These are phyloP conservation scores for Salvia sclarea DNA, from an alignment of 305 asterid species.

Conservation along the genomic window DNA sequence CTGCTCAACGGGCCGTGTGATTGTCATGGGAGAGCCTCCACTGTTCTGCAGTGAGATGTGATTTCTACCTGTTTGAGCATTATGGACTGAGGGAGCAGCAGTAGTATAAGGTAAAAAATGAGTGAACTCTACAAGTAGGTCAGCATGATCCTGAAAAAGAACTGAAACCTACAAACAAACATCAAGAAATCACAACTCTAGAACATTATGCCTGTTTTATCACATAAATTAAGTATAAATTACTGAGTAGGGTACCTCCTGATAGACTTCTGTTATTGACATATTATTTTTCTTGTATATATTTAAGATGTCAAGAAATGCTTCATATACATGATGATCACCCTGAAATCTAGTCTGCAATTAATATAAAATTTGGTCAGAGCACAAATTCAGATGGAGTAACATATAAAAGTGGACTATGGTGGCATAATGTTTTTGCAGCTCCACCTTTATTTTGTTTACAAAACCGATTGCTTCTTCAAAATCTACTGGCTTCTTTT, in stretches of 20 bases:
- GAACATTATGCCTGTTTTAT: background rate
- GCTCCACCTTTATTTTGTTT: slow-evolving; percentile 74
- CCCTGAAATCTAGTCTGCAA: slow-evolving; percentile 88
- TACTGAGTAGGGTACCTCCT: slow-evolving; percentile 53
- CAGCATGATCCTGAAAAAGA: slow-evolving; percentile 74
- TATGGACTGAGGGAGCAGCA: slow-evolving; percentile 48
- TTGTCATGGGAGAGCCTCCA: slow-evolving; percentile 54
- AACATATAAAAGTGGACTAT: slow-evolving; percentile 18
- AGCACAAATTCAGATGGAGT: slow-evolving; percentile 21
- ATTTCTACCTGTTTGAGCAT: slow-evolving; percentile 47
- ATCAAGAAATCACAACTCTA: slow-evolving; percentile 27
- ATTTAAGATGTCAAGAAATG: slow-evolving; percentile 85
- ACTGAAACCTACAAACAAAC: slow-evolving; percentile 63
- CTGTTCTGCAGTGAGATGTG: slow-evolving; percentile 46
- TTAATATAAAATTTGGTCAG: slow-evolving; percentile 28
- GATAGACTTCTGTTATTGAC: slow-evolving; percentile 71
- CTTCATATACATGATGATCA: slow-evolving; percentile 65
- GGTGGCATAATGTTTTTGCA: slow-evolving; percentile 30
- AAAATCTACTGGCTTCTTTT: slow-evolving; percentile 72
- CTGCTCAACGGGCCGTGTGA: slow-evolving; percentile 54
- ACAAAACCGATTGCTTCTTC: slow-evolving; percentile 82
- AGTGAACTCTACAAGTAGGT: slow-evolving; percentile 86
- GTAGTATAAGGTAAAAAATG: slow-evolving; percentile 77
- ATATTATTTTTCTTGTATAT: slow-evolving; percentile 67
- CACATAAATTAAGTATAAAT: slow-evolving; percentile 21